Base-by-base conservation (phyloP, 805 yeast genomes). In the Metschnikowia matae region DNA sequence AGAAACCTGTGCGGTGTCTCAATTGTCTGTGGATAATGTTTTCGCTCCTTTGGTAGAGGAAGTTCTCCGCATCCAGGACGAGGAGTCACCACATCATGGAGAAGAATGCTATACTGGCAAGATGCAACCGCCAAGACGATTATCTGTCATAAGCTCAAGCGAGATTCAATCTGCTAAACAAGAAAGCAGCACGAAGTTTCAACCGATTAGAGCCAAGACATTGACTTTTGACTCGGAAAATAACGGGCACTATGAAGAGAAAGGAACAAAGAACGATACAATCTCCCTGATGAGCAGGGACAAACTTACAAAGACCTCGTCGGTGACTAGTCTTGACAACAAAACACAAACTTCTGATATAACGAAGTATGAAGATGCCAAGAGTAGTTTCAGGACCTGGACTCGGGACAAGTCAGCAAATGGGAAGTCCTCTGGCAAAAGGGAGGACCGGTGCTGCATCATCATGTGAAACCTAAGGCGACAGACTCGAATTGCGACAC, bases 1-100 rank as follows among this genome's bases (percentile, higher is more conserved):
- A 21, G 76, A 72, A 52, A 62, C 66, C 17, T 63, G 69, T 34
- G 51, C 70, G 4, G 50, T 51, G 37, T 26, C 45, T 17, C 64
- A 58, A 6, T 31, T 50, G 0, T 54, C 58, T 3, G 58, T 72
- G 1, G 56, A 59, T 4, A 65, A 63, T 11, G 68, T 63, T 2
- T 71, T 71, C 50, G 52, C 55, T n/a, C 64, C 69, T 2, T 55
- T 71, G 33, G 60, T 65, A 1, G 54, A 53, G 7, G 36, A 40
- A 8, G 52, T 48, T 14, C 49, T 51, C 7, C 49, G 42, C 11
- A 48, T 15, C 4, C 46, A 43, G n/a, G 45, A 35, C 33, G 37
- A 43, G 13, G 36, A 44, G 17, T 18, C 21, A 8, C 29, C 33
- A 7, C 23, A 8, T 4, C 36, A 41, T 14, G 44, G 17, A 39